Conservation (phyloP, 768 basidiomycete genomes). For the Termitomyces sp. region DNA sequence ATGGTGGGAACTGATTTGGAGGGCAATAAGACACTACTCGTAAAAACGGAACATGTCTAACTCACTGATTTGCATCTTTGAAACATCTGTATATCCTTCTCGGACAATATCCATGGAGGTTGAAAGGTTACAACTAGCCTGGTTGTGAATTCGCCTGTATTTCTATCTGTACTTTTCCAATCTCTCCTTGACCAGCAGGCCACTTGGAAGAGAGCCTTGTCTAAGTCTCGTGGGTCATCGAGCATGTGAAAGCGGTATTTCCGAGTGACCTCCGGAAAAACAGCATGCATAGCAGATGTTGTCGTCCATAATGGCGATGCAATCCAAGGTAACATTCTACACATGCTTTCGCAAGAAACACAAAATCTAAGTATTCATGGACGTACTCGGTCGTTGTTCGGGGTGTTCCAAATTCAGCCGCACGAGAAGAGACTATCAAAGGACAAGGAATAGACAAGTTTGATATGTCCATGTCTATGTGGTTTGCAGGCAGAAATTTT, state of each 20-base stretch:
- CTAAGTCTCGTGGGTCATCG: constrained; percentile 24
- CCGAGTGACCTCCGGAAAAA: constrained; percentile 31
- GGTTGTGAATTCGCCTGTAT: not conserved
- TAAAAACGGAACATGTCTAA: not conserved
- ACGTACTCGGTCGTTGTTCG: constrained; percentile 38
- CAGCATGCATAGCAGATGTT: constrained; percentile 39
- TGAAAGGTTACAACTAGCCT: constrained; percentile 49
- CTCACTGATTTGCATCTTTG: constrained; percentile 36
- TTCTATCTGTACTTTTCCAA: not conserved
- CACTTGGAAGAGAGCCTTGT: constrained; percentile 36
- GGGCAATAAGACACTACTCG: constrained; percentile 8
- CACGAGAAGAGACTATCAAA: constrained; percentile 22
- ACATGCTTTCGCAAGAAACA: not conserved
- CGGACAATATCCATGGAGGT: constrained; percentile 53
- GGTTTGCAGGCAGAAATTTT: constrained; percentile 8
- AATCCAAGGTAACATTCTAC: constrained; percentile 45
- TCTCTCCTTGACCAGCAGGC: constrained; percentile 40
- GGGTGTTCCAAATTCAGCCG: constrained; percentile 27
- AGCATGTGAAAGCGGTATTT: constrained; percentile 34
- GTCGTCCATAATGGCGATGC: constrained; percentile 47
- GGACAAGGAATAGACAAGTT: constrained; percentile 38
- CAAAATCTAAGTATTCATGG: not conserved
- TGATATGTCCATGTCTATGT: constrained; percentile 10
- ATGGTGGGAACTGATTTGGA: constrained; percentile 34
- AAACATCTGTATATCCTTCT: constrained; percentile 50